Base-by-base conservation (phyloP, 305 asterid species). In the Striga hermonthica region DNA sequence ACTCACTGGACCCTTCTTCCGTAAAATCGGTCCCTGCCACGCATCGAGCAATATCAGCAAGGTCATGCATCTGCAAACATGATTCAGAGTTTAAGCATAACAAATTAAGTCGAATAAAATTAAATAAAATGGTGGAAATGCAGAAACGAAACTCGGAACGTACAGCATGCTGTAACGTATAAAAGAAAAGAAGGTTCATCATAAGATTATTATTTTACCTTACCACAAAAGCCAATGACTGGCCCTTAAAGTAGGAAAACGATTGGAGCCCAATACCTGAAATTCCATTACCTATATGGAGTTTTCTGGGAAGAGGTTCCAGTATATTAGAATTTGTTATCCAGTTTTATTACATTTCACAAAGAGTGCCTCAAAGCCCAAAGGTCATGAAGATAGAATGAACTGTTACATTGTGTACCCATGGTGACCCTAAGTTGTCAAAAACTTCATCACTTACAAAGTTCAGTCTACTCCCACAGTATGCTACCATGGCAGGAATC, bases 1-100 rank as follows among this genome's bases (percentile, higher is more conserved):
- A 75, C 75, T 87, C 87, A 59, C 80, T 85, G 72, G 93, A 85
- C 50, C 93, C 93, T 74, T 84, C 89, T 72, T 78, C 87, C 22
- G 86, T 85, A 71, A 86, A 74, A 76, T 85, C 85, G 40, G 90
- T 71, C 75, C 74, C 84, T 57, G 96, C 97, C 74, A 78, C 91
- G 67, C 88, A 81, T 66, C 89, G 87, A 47, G 97, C 96, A 76
- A 92, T 85, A 77, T 89, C 97, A 62, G 84, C 92, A 65, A 92
- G 89, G 70, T 84, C 86, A 79, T 71, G 77, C 72, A 92, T 87
- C 98, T 92, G 90, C 75, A 82, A 75, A 64, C 55, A 53, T 75
- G 65, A 53, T 57, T 67, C 56, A 59, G 72, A 69, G 72, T 43
- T 70, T 76, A 71, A 80, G 75, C 47, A 45, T 52, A 57, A 38